Evolutionary conservation across 768 basidiomycete species (phyloP), one percentile per base, ranked within the genome.

Genomic region (Lentinula raphanica): DNA sequence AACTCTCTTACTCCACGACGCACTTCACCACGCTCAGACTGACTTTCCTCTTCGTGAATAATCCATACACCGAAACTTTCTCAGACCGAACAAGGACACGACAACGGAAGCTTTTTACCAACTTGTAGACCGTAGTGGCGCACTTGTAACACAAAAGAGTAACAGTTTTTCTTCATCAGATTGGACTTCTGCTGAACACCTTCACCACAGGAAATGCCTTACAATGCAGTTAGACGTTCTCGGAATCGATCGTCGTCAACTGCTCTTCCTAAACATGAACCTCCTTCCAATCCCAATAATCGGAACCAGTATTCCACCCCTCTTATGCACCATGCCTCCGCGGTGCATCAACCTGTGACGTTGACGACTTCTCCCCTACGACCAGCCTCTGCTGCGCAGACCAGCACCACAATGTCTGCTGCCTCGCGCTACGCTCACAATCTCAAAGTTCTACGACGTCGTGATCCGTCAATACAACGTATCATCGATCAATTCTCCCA

Each of bases 401-500:
- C 23, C 12, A n/a, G 39, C 9, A 15, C 44, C 49, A 81, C 83
- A 61, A 88, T 88, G 85, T 81, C 86, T 3, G 77, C 85, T 12
- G 78, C 80, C 7, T 80, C 84, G 29, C 72, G 86, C 68, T 91
- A 92, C 69, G 72, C 81, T 63, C 81, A 83, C 70, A 93, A 93
- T 74, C 82, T 93, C 73, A 90, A 85, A 66, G 88, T 90, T 58
- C 77, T 94, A 25, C 81, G 86, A 49, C 81, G 88, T 60, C 80
- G 89, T 66, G 91, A 94, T 66, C 84, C 90, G 12, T 83, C 88
- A 32, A 92, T 94, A 64, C 73, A 80, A 55, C 84, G 86, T 31
- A 90, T 93, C 65, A 84, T 92, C 64, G 91, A 94, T 74, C 89
- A 92, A 65, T 92, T 92, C 77, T 89, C 86, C 64, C 89, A 92